Evolutionary conservation across 2,329 filamentous ascomycete species (phyloP).

Genomic region (Aspergillus transmontanensis): DNA sequence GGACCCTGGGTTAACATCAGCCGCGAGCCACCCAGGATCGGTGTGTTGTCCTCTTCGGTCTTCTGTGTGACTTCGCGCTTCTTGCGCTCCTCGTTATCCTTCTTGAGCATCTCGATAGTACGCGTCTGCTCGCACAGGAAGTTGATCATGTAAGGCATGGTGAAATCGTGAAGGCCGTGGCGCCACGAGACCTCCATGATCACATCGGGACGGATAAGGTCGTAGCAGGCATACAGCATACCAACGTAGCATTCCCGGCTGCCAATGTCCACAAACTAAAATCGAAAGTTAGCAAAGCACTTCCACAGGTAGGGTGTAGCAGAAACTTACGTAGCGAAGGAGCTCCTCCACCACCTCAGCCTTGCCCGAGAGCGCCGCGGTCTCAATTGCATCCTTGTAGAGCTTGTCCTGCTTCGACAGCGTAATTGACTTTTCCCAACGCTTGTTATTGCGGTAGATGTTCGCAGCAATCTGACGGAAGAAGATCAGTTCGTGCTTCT

Average conservation of each 20-base stretch:
- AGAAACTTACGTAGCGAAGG: slow-evolving; percentile 84
- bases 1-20: slow-evolving; percentile 97
- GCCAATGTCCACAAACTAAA: slow-evolving; percentile 95
- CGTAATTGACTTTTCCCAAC: slow-evolving; percentile 98
- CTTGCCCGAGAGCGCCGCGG: slow-evolving; percentile 88
- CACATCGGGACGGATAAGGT: slow-evolving; percentile 88
- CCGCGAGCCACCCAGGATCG: slow-evolving; percentile 83
- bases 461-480: slow-evolving; percentile 98
- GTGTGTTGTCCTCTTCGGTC: slow-evolving; percentile 90
- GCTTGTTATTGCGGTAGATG: slow-evolving; percentile 99
- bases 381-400: slow-evolving; percentile 99
- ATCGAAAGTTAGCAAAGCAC: slow-evolving; percentile 20
- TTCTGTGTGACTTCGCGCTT: slow-evolving; percentile 69
- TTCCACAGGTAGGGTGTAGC: not conserved
- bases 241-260: slow-evolving; percentile 99
- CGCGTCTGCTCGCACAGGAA: slow-evolving; percentile 88
- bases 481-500: slow-evolving; percentile 98
- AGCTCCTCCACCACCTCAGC: slow-evolving; percentile 91
- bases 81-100: slow-evolving; percentile 95
- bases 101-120: slow-evolving; percentile 81
- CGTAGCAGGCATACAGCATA: slow-evolving; percentile 98
- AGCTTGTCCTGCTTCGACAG: slow-evolving; percentile 99
- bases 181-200: slow-evolving; percentile 98
- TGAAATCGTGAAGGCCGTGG: slow-evolving; percentile 90
- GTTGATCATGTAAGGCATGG: slow-evolving; percentile 99